A percentile compares a stretch with the other conserved stretches of the same genome.
Evolutionary conservation across 2,329 filamentous ascomycete species (phyloP).

Genomic region (Balansia obtecta): DNA sequence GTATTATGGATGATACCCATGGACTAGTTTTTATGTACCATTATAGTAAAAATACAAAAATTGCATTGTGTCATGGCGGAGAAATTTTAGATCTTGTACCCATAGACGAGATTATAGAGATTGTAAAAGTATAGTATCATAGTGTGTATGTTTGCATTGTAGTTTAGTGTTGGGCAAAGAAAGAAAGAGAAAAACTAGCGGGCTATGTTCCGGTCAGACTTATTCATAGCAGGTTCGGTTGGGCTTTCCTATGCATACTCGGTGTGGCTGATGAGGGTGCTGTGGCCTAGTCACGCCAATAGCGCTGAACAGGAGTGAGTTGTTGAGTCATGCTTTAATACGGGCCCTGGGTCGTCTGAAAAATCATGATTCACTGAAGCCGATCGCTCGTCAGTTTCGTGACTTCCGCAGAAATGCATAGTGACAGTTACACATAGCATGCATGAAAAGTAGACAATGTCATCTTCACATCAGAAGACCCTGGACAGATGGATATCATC

Average conservation of each 20-base stretch:
- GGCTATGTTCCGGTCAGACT: too few relatives aligned
- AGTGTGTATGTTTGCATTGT: too few relatives aligned
- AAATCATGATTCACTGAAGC: constrained; percentile 1
- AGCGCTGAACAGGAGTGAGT: neutral
- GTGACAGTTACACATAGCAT: too few relatives aligned
- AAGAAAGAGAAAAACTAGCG: too few relatives aligned
- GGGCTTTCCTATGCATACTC: neutral
- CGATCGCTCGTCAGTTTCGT: neutral
- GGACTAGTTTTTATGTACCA: neutral
- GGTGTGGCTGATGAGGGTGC: neutral
- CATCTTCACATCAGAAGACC: constrained; percentile 12
- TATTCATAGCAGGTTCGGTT: neutral
- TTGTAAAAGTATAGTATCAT: too few relatives aligned
- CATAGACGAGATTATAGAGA: too few relatives aligned
- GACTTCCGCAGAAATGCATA: too few relatives aligned
- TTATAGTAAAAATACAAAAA: neutral
- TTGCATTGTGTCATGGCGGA: neutral
- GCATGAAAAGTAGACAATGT: neutral
- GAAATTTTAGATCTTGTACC: neutral
- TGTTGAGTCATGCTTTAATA: neutral
- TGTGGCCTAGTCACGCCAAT: neutral
- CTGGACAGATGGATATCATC: constrained; percentile 17
- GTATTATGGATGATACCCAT: neutral
- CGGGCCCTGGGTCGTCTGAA: neutral
- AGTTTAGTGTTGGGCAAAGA: too few relatives aligned